Percentiles rank a stretch among this genome's conserved stretches.
Evolutionary conservation across 257 asterid species (phyloP).

Genomic region (Ilex asprella): DNA sequence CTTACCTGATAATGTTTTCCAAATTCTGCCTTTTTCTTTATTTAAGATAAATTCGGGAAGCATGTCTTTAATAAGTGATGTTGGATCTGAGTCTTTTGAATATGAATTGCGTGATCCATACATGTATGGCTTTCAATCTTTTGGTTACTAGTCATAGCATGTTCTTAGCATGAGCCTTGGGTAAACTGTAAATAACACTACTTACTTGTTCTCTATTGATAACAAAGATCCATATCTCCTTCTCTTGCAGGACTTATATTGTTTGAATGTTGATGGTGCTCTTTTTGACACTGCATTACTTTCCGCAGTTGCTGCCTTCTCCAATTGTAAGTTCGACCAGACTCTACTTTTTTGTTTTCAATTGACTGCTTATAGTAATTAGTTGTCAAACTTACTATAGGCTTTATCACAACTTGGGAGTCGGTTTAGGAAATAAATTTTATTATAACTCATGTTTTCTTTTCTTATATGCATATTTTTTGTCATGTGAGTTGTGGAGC

Average conservation of each 20-base stretch:
- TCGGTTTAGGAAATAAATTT: too few species aligned
- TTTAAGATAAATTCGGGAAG: too few species aligned
- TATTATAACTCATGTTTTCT: neutral
- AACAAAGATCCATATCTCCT: neutral
- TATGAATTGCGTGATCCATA: too few species aligned
- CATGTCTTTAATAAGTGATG: neutral
- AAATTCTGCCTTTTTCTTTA: neutral
- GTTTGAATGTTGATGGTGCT: slow-evolving; percentile 95
- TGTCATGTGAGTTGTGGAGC: too few species aligned
- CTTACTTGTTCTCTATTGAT: too few species aligned
- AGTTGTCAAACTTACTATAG: neutral
- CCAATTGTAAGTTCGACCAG: slow-evolving; percentile 52
- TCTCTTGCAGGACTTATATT: slow-evolving; percentile 75
- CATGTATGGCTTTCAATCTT: too few species aligned
- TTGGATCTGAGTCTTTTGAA: neutral
- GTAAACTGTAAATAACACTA: neutral
- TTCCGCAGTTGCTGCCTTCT: slow-evolving; percentile 88
- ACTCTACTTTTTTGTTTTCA: slow-evolving; percentile 1
- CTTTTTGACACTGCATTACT: slow-evolving; percentile 94
- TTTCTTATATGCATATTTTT: neutral
- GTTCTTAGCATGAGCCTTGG: too few species aligned
- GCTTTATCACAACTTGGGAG: too few species aligned
- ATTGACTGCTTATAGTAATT: too few species aligned
- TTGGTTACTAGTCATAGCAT: too few species aligned
- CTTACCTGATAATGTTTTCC: slow-evolving; percentile 57